Evolutionary conservation across 768 basidiomycete species (phyloP).

Genomic region (Amanita rimosa): DNA sequence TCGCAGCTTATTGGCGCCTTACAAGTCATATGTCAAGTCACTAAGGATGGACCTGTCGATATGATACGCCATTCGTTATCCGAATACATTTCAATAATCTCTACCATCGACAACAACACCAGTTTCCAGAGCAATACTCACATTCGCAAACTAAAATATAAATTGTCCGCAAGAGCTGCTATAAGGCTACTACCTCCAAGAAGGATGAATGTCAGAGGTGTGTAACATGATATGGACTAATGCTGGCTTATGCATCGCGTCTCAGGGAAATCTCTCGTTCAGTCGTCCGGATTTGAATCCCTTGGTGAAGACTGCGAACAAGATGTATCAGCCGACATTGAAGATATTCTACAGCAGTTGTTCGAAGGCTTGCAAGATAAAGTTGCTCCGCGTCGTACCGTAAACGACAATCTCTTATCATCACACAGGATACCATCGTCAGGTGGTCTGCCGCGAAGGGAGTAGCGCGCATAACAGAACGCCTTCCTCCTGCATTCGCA

Average conservation of each 20-base stretch:
- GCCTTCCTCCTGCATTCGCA: conserved; percentile 65
- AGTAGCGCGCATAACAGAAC: conserved; percentile 72
- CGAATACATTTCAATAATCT: conserved; percentile 33
- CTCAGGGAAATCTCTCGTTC: neutral
- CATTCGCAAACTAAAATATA: conserved; percentile 57
- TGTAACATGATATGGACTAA: neutral
- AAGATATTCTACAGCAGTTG: conserved; percentile 59
- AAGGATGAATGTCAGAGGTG: neutral
- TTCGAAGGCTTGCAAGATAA: conserved; percentile 73
- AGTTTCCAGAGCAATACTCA: conserved; percentile 45
- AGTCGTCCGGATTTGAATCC: conserved; percentile 5
- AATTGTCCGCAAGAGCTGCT: conserved; percentile 56
- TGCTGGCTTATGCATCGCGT: neutral
- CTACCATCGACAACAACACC: conserved; percentile 27
- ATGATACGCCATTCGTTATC: conserved; percentile 33
- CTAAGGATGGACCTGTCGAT: conserved; percentile 49
- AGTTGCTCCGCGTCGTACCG: conserved; percentile 28
- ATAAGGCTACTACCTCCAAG: conserved; percentile 48
- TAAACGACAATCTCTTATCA: conserved; percentile 3
- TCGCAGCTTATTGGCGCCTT: conserved; percentile 56
- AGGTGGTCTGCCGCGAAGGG: conserved; percentile 94
- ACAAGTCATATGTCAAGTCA: conserved; percentile 59
- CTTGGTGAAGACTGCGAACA: conserved; percentile 25
- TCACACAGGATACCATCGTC: conserved; percentile 76
- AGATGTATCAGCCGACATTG: conserved; percentile 74